These are phyloP conservation scores for Aphanomyces invadans DNA, from an alignment of 352 stramenopile species.

Conservation along the genomic window DNA sequence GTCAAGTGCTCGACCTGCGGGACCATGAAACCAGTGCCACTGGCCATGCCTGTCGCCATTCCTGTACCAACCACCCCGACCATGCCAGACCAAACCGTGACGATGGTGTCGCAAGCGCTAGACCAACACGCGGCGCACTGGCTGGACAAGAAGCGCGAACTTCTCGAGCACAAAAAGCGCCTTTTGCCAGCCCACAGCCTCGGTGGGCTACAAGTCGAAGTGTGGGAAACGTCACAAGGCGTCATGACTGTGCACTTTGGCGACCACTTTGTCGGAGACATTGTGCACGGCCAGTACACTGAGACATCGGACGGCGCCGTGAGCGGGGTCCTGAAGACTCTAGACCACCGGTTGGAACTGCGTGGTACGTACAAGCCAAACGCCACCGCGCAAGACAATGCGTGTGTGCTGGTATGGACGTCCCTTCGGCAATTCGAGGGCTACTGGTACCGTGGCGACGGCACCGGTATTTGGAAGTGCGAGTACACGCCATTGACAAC, in stretches of 20 bases:
- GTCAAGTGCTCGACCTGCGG: constrained; percentile 15
- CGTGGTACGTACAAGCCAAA: constrained; percentile 62
- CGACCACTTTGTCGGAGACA: constrained; percentile 46
- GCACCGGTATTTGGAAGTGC: constrained; percentile 74
- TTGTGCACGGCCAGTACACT: constrained; percentile 61
- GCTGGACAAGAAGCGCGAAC: constrained; percentile 32
- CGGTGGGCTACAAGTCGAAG: constrained; percentile 24
- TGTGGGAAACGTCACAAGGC: constrained; percentile 69
- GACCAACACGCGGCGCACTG: too few relatives aligned
- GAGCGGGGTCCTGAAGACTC: constrained; percentile 38
- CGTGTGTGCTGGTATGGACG: constrained; percentile 59
- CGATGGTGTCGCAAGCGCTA: not conserved
- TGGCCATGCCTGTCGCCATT: not conserved
- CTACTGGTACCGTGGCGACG: constrained; percentile 80
- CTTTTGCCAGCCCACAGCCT: constrained; percentile 25
- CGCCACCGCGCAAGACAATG: constrained; percentile 60
- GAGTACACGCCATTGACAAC: constrained; percentile 37
- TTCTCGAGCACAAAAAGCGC: constrained; percentile 12
- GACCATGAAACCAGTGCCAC: not conserved
- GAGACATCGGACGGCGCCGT: constrained; percentile 57
- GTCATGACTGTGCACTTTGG: constrained; percentile 41
- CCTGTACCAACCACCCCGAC: not conserved
- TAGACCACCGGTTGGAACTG: constrained; percentile 55
- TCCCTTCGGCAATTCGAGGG: constrained; percentile 52
- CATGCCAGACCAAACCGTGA: not conserved